Percentiles rank a stretch among this genome's conserved stretches.
Conservation (phyloP, 2,329 filamentous ascomycete species). For the Aureobasidium vineae region DNA sequence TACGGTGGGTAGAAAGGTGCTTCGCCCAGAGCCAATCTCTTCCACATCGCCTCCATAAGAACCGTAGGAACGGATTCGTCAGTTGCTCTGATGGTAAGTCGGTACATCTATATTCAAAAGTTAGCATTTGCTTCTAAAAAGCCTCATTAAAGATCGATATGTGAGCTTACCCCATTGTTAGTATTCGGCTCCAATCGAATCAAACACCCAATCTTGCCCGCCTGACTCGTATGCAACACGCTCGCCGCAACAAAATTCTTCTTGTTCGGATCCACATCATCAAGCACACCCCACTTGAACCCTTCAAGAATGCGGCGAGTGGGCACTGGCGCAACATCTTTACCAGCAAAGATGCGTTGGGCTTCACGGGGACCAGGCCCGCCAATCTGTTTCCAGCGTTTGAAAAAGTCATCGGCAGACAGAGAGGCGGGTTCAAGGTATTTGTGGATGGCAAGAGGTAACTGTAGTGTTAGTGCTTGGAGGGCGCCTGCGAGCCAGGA, state of each 20-base stretch:
- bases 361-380: constrained; percentile 74
- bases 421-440: constrained; percentile 94
- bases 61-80: constrained; percentile 83
- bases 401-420: constrained; percentile 92
- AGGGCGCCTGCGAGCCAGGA: constrained; percentile 92
- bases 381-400: constrained; percentile 98
- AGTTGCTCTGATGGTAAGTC: constrained; percentile 88
- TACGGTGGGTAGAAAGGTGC: constrained; percentile 25
- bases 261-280: constrained; percentile 83
- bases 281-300: constrained; percentile 84
- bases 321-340: constrained; percentile 67
- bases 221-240: constrained; percentile 72
- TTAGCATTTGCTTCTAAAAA: too few species aligned
- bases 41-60: constrained; percentile 82
- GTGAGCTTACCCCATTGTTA: constrained; percentile 78
- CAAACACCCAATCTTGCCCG: constrained; percentile 91
- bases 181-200: constrained; percentile 94
- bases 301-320: constrained; percentile 73
- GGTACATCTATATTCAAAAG: constrained; percentile 70
- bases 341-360: constrained; percentile 74
- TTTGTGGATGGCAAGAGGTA: constrained; percentile 86
- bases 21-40: constrained; percentile 57
- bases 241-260: constrained; percentile 94
- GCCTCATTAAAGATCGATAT: too few species aligned
- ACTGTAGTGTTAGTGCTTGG: constrained; percentile 85